phyloP scores from a whole-genome alignment of 257 asterid species.

The Jacaranda copaia region DNA sequence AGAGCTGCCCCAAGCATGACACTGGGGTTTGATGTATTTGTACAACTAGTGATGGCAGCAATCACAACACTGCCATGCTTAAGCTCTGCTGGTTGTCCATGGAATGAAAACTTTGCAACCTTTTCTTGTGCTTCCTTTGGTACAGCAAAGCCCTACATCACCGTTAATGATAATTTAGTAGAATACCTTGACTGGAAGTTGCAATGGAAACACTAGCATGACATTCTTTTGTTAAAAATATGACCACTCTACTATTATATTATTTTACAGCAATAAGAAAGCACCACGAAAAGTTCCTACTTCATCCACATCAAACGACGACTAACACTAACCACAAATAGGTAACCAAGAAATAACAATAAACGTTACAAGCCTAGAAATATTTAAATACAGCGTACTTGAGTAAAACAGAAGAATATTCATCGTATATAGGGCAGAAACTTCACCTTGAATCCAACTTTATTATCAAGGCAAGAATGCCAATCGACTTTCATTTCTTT shows the following conservation, averaged over 20 bases:
- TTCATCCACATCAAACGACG: slow-evolving; percentile 19
- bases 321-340: slow-evolving; percentile 21
- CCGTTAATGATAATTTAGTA: slow-evolving; percentile 25
- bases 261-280: slow-evolving; percentile 8
- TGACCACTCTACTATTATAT: background rate
- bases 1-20: slow-evolving; percentile 98
- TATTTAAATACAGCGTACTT: slow-evolving; percentile 21
- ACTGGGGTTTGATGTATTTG: slow-evolving; percentile 97
- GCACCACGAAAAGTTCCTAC: slow-evolving; percentile 11
- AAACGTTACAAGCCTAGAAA: background rate
- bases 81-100: slow-evolving; percentile 90
- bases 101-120: slow-evolving; percentile 79
- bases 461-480: slow-evolving; percentile 91
- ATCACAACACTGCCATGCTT: slow-evolving; percentile 95
- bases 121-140: slow-evolving; percentile 89
- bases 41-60: slow-evolving; percentile 97
- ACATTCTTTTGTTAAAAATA: background rate
- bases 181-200: slow-evolving; percentile 9
- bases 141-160: slow-evolving; percentile 82
- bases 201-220: background rate
- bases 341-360: background rate
- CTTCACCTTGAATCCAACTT: slow-evolving; percentile 93
- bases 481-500: slow-evolving; percentile 94
- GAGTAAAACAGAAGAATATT: slow-evolving; percentile 17
- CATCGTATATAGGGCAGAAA: slow-evolving; percentile 17